Base-by-base conservation (phyloP, 2,329 filamentous ascomycete species). In the Rhexocercosporidium sp. region DNA sequence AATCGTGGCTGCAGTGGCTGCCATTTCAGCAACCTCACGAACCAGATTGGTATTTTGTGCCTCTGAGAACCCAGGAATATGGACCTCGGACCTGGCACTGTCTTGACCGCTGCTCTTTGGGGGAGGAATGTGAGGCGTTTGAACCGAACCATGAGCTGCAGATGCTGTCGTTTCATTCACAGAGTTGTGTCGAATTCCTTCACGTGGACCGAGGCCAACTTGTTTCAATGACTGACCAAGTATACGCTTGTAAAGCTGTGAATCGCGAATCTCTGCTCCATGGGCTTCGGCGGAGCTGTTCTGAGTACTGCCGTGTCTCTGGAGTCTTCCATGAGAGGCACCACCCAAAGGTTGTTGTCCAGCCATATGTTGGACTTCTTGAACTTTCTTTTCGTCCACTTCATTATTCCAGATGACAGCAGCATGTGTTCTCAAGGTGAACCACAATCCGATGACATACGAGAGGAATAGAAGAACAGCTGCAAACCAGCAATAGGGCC, bases 321-420 rank as follows among this genome's bases (percentile, higher is more conserved):
- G 74, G 5, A 74, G 57, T 44, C 74, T 73, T 27, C 46, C 61
- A 65, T 75, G 73, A 39, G 71, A 65, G 31, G 66, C 39, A 25
- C 67, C 70, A 12, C 69, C 70, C 6, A 70, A 46, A 6, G 68
- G 66, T 56, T 74, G 73, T 11, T 75, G 77, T 69, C 41, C 80
- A 79, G 22, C 70, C 66, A 25, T 71, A 69, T 59, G 72, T 65
- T 68, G 76, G 6, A 77, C 75, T 18, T 89, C 86, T 14, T 88
- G 86, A 47, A 87, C 83, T 74, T 88, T 90, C 80, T 93, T 94
- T 79, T 94, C 92, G 46, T 94, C 92, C 2, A 85, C 78, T 69
- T 97, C 94, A 9, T 87, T 91, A 75, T 94, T 96, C 96, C 96
- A 99, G 72, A 99, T 99, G 54, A 97, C 92, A 4, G 96, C 94